Evolutionary conservation across 2,329 filamentous ascomycete species (phyloP), one percentile per base, ranked within the genome.

Genomic region (Pseudogymnoascus pannorum): DNA sequence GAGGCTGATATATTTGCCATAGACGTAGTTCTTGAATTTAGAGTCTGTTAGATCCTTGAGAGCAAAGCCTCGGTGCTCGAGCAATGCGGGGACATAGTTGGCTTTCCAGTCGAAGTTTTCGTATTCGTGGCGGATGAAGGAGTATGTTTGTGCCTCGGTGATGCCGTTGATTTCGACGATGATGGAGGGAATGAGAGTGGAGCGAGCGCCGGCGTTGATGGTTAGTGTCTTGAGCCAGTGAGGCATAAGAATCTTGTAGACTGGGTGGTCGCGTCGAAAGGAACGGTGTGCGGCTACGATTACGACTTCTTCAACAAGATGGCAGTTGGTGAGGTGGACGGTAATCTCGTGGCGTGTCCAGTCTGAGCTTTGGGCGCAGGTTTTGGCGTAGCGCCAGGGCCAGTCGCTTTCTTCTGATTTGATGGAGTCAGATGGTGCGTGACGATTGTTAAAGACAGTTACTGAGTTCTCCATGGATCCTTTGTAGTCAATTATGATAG

Each of bases 361-460:
- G 68, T 81, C 79, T 1, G 76, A 72, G 1, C 74, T 72, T 62
- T 80, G 78, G 1, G 74, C 75, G 54, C 76, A 80, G 0, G 75
- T 79, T 68, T 81, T 82, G 18, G 79, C 79, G 66, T 80, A 81
- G 48, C 79, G 70, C 79, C 79, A 81, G 0, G 78, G 72, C 77
- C 78, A 81, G 68, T 81, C 79, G 1, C 69, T 67, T 58, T 72
- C 73, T 63, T 80, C 75, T 18, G 68, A 65, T 29, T 62, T 63
- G 2, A 64, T 67, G 1, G 70, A 62, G 42, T 74, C 72, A 0
- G 66, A 63, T 0, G 77, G 72, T 0, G 64, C 66, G n/a, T 75
- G 65, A 2, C 77, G 71, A 60, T 73, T 72, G 71, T 82, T 82
- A 74, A 79, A 81, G 61, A 81, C 75, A 42, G 75, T 76, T 51